Evolutionary conservation across 2,329 filamentous ascomycete genomes (phyloP).

Genomic region (Venturia nashicola): DNA sequence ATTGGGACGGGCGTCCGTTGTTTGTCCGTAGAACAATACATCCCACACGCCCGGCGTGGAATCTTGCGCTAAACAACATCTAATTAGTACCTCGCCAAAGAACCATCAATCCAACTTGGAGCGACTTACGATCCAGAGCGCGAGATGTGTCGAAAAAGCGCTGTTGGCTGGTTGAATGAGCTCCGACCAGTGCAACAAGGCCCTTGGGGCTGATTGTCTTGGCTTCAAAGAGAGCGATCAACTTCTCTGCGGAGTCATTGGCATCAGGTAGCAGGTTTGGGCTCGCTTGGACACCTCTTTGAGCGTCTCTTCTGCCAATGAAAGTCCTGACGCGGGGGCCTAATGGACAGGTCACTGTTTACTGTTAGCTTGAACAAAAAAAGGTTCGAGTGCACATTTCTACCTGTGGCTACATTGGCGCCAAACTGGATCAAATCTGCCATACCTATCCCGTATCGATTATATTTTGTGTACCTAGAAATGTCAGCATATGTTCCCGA

Average conservation of each 20-base stretch:
- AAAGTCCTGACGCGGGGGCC: constrained; percentile 24
- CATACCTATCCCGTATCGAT: constrained; percentile 22
- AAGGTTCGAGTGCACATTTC: neutral
- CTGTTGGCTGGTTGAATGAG: constrained; percentile 25
- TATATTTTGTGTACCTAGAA: constrained; percentile 17
- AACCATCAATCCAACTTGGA: no score
- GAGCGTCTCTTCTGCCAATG: constrained; percentile 25
- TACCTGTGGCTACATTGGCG: constrained; percentile 18
- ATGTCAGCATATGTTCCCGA: neutral
- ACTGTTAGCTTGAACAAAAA: constrained; percentile 10
- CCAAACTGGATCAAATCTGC: constrained; percentile 28
- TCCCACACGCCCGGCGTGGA: constrained; percentile 26
- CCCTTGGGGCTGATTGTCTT: constrained; percentile 27
- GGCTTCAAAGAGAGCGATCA: constrained; percentile 23
- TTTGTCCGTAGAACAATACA: constrained; percentile 16
- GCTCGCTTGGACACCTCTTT: constrained; percentile 15
- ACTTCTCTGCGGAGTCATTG: constrained; percentile 20
- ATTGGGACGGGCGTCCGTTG: constrained; percentile 13
- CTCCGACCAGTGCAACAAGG: constrained; percentile 24
- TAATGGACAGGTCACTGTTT: constrained; percentile 25
- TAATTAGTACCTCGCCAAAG: no score
- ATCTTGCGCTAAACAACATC: constrained; percentile 17
- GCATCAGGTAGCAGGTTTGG: constrained; percentile 23
- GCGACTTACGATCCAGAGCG: constrained; percentile 17
- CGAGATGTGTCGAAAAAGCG: constrained; percentile 21